These are phyloP conservation scores for Knoxdaviesia capensis DNA, from an alignment of 2,329 filamentous ascomycete species.

Conservation along the genomic window DNA sequence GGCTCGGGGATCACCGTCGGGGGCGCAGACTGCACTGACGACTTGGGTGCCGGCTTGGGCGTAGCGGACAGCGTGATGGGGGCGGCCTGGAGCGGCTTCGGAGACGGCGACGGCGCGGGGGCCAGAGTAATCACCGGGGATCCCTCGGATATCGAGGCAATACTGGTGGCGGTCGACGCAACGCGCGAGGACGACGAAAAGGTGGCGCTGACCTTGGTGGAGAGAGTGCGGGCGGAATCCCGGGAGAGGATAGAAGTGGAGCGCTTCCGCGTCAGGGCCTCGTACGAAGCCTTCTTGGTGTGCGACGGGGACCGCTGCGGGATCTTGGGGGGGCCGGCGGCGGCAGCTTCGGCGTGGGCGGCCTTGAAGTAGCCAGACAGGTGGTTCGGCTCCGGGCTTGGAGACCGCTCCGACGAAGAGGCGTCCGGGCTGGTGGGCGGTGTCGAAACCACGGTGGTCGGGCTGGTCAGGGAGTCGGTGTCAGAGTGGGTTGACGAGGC, in stretches of 20 bases:
- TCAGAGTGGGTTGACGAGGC: slow-evolving; percentile 33
- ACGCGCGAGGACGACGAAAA: slow-evolving; percentile 9
- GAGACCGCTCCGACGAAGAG: slow-evolving; percentile 29
- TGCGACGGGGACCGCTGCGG: slow-evolving; percentile 68
- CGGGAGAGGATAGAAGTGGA: slow-evolving; percentile 40
- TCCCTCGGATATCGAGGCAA: too few relatives aligned
- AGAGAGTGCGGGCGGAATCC: slow-evolving; percentile 20
- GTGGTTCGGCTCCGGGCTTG: slow-evolving; percentile 43
- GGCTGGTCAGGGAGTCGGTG: slow-evolving; percentile 51
- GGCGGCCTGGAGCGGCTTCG: too few relatives aligned
- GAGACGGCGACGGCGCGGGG: slow-evolving; percentile 1
- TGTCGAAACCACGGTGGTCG: slow-evolving; percentile 32
- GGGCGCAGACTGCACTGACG: slow-evolving; percentile 12
- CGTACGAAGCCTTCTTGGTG: slow-evolving; percentile 65
- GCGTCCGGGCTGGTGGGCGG: slow-evolving; percentile 51
- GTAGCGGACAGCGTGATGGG: too few relatives aligned
- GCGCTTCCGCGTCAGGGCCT: slow-evolving; percentile 46
- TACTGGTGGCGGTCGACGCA: slow-evolving; percentile 6
- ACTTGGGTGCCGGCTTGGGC: slow-evolving; percentile 11
- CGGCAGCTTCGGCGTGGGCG: slow-evolving; percentile 20
- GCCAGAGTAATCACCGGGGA: too few relatives aligned
- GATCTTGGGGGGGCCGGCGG: slow-evolving; percentile 39
- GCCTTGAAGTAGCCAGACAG: slow-evolving; percentile 44
- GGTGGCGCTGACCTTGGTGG: slow-evolving; percentile 5
- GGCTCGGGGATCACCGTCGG: slow-evolving; percentile 17